Percentiles rank a stretch among this genome's conserved stretches.
These are phyloP conservation scores for Colletotrichum sp. DNA, from an alignment of 2,329 filamentous ascomycete species.

Conservation along the genomic window DNA sequence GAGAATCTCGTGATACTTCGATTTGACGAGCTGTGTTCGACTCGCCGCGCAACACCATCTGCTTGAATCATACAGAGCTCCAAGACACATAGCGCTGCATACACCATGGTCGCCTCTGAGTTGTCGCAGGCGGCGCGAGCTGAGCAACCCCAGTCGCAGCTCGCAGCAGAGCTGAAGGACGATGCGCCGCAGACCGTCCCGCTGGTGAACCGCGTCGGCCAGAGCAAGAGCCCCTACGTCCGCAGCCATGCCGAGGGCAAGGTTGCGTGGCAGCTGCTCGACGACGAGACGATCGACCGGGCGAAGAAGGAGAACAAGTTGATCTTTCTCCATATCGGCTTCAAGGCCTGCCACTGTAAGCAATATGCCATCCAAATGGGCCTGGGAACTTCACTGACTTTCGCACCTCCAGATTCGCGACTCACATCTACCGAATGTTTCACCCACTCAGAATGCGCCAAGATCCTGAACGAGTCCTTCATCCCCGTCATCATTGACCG, in stretches of 20 bases:
- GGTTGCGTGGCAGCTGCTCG: constrained; percentile 92
- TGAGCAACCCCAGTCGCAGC: constrained; percentile 33
- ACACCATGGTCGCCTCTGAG: constrained; percentile 41
- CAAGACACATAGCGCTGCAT: not conserved
- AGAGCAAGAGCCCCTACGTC: constrained; percentile 61
- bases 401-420: constrained; percentile 69
- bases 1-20: not conserved
- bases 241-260: constrained; percentile 79
- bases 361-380: constrained; percentile 12
- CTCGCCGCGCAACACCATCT: not conserved
- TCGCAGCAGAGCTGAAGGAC: constrained; percentile 25
- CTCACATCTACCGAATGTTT: constrained; percentile 95
- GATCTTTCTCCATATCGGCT: constrained; percentile 93
- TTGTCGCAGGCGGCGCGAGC: constrained; percentile 27
- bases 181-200: constrained; percentile 16
- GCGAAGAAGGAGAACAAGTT: constrained; percentile 85
- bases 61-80: not conserved
- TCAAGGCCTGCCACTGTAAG: constrained; percentile 93
- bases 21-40: not conserved
- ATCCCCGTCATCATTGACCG: constrained; percentile 92
- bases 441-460: constrained; percentile 79
- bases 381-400: not conserved
- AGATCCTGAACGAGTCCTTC: constrained; percentile 84
- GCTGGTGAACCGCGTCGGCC: constrained; percentile 40
- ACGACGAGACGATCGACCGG: constrained; percentile 74